A percentile compares a stretch with the other conserved stretches of the same genome.
These are phyloP conservation scores for Cenchrus purpureus DNA, from an alignment of 176 grass and related monocot genomes.

Conservation along the genomic window DNA sequence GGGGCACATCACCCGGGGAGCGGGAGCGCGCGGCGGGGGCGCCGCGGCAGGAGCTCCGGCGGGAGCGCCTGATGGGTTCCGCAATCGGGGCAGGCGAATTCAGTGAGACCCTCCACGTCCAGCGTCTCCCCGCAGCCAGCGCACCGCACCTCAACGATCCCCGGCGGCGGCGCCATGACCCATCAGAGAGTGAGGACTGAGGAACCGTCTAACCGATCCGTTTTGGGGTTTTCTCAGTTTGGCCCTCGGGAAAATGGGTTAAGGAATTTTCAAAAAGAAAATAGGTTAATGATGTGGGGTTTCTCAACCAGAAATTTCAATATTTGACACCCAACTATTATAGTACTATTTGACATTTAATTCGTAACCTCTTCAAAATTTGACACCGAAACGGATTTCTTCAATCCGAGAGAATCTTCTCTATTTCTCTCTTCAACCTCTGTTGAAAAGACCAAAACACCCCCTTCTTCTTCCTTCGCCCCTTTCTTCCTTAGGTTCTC, in stretches of 20 bases:
- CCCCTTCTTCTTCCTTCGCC: no score
- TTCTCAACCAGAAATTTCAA: no score
- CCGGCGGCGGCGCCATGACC: slow-evolving; percentile 34
- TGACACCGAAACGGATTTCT: no score
- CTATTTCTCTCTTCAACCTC: no score
- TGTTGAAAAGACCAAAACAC: no score
- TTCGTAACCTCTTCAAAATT: no score
- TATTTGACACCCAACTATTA: no score
- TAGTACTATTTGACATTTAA: no score
- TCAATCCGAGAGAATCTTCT: no score
- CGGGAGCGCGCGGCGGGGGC: slow-evolving; percentile 54
- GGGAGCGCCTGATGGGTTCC: slow-evolving; percentile 59
- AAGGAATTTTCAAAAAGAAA: background rate
- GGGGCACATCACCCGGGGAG: slow-evolving; percentile 31
- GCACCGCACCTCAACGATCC: slow-evolving; percentile 58
- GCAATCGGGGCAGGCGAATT: slow-evolving; percentile 72
- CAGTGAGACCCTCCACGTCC: slow-evolving; percentile 66
- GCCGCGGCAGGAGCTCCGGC: slow-evolving; percentile 63
- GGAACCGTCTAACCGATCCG: no score
- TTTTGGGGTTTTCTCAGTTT: background rate
- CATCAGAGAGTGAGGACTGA: background rate
- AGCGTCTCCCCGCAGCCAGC: slow-evolving; percentile 65
- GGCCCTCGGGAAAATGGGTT: background rate
- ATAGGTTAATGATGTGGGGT: no score
- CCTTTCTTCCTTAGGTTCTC: no score